A percentile compares a stretch with the other conserved stretches of the same genome.
phyloP scores from a whole-genome alignment of 2,329 filamentous ascomycete species.

The Fusarium nygamai region DNA sequence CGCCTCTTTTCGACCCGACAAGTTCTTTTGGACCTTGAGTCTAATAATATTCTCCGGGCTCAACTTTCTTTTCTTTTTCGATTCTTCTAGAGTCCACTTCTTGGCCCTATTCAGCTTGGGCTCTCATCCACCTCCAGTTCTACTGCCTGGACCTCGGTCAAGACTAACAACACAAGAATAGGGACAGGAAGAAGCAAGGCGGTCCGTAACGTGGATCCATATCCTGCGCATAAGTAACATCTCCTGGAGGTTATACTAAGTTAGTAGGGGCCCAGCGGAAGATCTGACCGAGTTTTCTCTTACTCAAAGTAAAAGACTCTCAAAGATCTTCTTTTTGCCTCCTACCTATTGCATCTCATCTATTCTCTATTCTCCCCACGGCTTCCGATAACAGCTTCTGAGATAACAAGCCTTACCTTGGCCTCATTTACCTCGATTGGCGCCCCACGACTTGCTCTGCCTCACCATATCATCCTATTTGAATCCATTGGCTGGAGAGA shows the following conservation, averaged over 20 bases:
- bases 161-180: constrained; percentile 14
- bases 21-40: constrained; percentile 10
- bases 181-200: constrained; percentile 34
- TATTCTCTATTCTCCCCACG: constrained; percentile 19
- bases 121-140: constrained; percentile 24
- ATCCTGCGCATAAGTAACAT: constrained; percentile 40
- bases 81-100: constrained; percentile 29
- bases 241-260: constrained; percentile 35
- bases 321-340: constrained; percentile 37
- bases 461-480: constrained; percentile 48
- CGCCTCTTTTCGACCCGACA: constrained; percentile 38
- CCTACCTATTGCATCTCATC: constrained; percentile 19
- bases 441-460: constrained; percentile 46
- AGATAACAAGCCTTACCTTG: constrained; percentile 40
- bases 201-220: constrained; percentile 46
- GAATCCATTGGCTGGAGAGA: constrained; percentile 47
- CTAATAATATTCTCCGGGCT: constrained; percentile 36
- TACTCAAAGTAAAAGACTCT: constrained; percentile 31
- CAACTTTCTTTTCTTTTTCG: constrained; percentile 43
- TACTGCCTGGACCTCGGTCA: constrained; percentile 36
- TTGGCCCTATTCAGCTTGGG: constrained; percentile 28
- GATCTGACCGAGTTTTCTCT: constrained; percentile 43
- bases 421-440: constrained; percentile 45
- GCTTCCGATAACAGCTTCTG: constrained; percentile 23
- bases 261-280: constrained; percentile 25